Evolutionary conservation across 2,329 filamentous ascomycete genomes (phyloP), one percentile per base, ranked within the genome.

Genomic region (Talaromyces rugulosus): DNA sequence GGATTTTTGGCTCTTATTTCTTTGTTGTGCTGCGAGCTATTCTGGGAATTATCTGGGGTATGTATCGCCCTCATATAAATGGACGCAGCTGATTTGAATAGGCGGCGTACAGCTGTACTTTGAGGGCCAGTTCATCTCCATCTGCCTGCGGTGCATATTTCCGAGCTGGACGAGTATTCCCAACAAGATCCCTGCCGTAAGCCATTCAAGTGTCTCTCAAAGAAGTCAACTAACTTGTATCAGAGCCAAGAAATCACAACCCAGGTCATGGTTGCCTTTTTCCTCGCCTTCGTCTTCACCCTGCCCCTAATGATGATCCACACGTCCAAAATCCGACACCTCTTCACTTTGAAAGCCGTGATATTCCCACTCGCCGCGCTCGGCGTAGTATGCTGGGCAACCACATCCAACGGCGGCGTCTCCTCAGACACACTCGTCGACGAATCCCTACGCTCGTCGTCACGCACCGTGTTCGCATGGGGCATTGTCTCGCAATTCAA

Each of bases 401-500:
- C 70, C 3, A 67, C 68, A 1, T 64, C 67, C 3, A 67, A 68
- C n/a, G 68, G 67, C 9, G 63, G 68, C 23, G 64, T 68, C 12
- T 68, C 66, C 4, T 68, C 70, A 5, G 28, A 64, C 51, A 61
- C 61, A 5, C 52, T 67, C 3, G 59, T 61, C 23, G 64, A 64
- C 54, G 62, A 62, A 42, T 59, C 63, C 8, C 30, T 58, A 9
- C 56, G 59, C 42, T 33, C 66, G 8, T 33, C 66, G 8, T 63
- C 69, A 0, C 52, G 53, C 6, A 66, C 68, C 0, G 66, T 71
- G 11, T 70, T 77, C 0, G 76, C 74, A 33, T 78, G 76, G 76
- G 67, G 70, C 54, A 69, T 78, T 59, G 72, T 78, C 64, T 65
- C 66, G 16, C 76, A 75, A 47, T 74, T 79, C 62, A 78, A 77